These are phyloP conservation scores for Cicer judaicum DNA, from an alignment of 306 rosid species.

Conservation along the genomic window DNA sequence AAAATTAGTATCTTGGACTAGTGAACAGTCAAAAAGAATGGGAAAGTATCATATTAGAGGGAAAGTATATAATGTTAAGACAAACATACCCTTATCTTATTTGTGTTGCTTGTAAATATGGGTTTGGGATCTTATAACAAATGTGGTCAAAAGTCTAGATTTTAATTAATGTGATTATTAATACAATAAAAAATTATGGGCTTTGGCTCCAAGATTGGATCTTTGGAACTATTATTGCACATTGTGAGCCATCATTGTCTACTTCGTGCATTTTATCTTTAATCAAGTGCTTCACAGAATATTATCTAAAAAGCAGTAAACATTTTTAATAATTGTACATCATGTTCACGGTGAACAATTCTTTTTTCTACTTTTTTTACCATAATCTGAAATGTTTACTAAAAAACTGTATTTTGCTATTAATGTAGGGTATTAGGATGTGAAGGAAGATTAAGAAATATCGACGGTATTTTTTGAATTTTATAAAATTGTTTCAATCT, in stretches of 20 bases:
- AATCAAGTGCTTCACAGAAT: slow-evolving; percentile 8
- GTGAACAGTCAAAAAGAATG: slow-evolving; percentile 57
- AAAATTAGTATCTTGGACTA: slow-evolving; percentile 72
- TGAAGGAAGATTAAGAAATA: too few relatives aligned
- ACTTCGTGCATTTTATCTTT: slow-evolving; percentile 13
- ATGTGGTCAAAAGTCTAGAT: slow-evolving; percentile 38
- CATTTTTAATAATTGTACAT: too few relatives aligned
- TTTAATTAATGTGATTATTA: slow-evolving; percentile 35
- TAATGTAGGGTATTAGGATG: too few relatives aligned
- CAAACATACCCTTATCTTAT: slow-evolving; percentile 38
- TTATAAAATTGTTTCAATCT: too few relatives aligned
- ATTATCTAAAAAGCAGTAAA: background rate
- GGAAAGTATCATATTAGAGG: slow-evolving; percentile 51
- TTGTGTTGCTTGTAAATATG: slow-evolving; percentile 47
- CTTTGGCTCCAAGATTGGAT: slow-evolving; percentile 39
- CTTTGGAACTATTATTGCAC: slow-evolving; percentile 18
- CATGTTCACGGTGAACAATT: too few relatives aligned
- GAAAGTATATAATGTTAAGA: slow-evolving; percentile 47
- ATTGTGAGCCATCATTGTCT: slow-evolving; percentile 50
- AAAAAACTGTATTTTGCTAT: too few relatives aligned
- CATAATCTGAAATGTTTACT: too few relatives aligned
- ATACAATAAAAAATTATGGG: slow-evolving; percentile 1
- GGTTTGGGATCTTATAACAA: slow-evolving; percentile 46
- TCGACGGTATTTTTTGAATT: too few relatives aligned
- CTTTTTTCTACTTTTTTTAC: too few relatives aligned